Conservation (phyloP, 495 filamentous ascomycete species). For the Aspergillus olivimuriae region DNA sequence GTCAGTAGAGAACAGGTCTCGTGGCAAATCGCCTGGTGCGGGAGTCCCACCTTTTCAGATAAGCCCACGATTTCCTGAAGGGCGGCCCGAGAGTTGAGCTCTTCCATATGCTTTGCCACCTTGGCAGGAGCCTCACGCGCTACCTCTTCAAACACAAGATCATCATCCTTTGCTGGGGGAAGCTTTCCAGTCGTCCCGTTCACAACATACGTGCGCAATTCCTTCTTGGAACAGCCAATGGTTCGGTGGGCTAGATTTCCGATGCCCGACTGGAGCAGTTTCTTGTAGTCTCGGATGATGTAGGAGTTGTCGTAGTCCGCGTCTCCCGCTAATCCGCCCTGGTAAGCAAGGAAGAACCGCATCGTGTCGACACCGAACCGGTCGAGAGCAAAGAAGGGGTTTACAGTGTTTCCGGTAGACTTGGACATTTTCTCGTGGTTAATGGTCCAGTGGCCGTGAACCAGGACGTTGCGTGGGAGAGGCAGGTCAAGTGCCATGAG, state of each 20-base stretch:
- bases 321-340: constrained; percentile 69
- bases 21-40: too few relatives aligned
- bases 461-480: constrained; percentile 73
- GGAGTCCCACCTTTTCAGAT: constrained; percentile 46
- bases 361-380: constrained; percentile 82
- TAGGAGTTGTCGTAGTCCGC: constrained; percentile 74
- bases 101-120: constrained; percentile 54
- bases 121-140: constrained; percentile 28
- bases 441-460: constrained; percentile 94
- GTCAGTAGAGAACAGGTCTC: background rate
- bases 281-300: constrained; percentile 74
- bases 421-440: constrained; percentile 91
- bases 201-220: constrained; percentile 48
- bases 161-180: constrained; percentile 19
- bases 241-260: constrained; percentile 75
- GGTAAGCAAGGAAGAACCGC: constrained; percentile 77
- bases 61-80: constrained; percentile 60
- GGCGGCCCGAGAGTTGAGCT: constrained; percentile 56
- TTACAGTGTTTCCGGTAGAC: constrained; percentile 88
- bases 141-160: constrained; percentile 26
- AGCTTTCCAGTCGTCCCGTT: constrained; percentile 29
- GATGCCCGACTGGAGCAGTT: constrained; percentile 61
- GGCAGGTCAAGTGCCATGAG: constrained; percentile 84
- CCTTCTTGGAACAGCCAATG: constrained; percentile 60
- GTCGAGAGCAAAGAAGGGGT: constrained; percentile 87